Percentiles rank a stretch among this genome's conserved stretches.
These are phyloP conservation scores for Imleria badia DNA, from an alignment of 768 basidiomycete species.

Conservation along the genomic window DNA sequence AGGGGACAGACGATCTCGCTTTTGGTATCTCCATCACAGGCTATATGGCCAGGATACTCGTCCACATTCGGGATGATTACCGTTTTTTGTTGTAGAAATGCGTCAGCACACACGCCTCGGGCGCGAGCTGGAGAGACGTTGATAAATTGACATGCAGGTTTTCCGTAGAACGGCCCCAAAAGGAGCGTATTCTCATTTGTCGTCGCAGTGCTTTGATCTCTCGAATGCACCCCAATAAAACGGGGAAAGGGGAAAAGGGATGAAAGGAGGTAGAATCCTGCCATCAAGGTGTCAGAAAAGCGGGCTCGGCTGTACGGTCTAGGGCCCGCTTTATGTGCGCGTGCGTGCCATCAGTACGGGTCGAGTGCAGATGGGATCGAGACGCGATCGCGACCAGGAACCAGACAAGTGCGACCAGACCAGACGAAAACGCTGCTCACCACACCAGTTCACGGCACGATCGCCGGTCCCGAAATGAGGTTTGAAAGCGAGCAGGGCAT, in stretches of 20 bases:
- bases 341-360: neutral
- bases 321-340: neutral
- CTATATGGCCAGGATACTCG: conserved; percentile 87
- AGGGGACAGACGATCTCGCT: conserved; percentile 91
- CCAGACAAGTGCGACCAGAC: neutral
- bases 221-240: conserved; percentile 15
- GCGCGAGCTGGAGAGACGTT: conserved; percentile 48
- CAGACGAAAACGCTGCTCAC: conserved; percentile 46
- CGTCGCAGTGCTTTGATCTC: conserved; percentile 11
- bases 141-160: conserved; percentile 89
- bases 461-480: conserved; percentile 58
- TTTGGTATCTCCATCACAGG: conserved; percentile 88
- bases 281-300: conserved; percentile 22
- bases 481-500: conserved; percentile 67
- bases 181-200: conserved; percentile 39
- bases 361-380: neutral
- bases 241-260: conserved; percentile 56
- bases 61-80: conserved; percentile 79
- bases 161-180: conserved; percentile 86
- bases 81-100: conserved; percentile 56
- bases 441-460: conserved; percentile 90
- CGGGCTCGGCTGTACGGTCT: neutral
- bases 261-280: conserved; percentile 85
- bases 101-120: conserved; percentile 86
- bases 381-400: neutral